Percentiles rank a stretch among this genome's conserved stretches.
These are phyloP conservation scores for Suhomyces vadensis DNA, from an alignment of 805 yeast genomes.

Conservation along the genomic window DNA sequence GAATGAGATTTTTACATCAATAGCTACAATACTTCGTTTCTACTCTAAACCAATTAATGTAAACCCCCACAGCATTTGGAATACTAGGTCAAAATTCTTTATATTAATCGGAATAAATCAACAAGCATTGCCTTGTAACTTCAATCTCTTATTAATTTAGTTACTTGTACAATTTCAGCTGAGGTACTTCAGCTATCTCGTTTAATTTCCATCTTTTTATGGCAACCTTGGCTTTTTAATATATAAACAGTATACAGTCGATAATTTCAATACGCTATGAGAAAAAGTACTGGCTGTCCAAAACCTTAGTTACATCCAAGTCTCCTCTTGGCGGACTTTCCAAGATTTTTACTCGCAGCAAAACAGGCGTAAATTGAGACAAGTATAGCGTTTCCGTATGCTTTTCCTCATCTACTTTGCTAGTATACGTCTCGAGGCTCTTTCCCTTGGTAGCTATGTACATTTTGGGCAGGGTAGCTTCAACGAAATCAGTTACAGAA, in stretches of 20 bases:
- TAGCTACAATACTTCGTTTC: too few relatives aligned
- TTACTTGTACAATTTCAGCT: too few relatives aligned
- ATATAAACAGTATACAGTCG: neutral
- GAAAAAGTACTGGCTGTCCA: constrained; percentile 38
- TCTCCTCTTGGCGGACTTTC: constrained; percentile 33
- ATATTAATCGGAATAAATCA: too few relatives aligned
- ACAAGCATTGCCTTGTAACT: too few relatives aligned
- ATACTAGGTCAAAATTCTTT: too few relatives aligned
- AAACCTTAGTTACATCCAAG: constrained; percentile 33
- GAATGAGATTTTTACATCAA: too few relatives aligned
- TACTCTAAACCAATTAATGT: too few relatives aligned
- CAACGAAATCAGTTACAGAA: neutral
- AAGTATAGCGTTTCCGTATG: neutral
- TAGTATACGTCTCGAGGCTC: constrained; percentile 4
- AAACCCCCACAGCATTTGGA: too few relatives aligned
- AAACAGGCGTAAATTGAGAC: constrained; percentile 15
- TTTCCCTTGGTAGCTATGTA: constrained; percentile 1
- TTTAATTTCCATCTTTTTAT: too few relatives aligned
- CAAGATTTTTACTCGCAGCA: constrained; percentile 32
- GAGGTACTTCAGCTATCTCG: too few relatives aligned
- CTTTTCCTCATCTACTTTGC: neutral
- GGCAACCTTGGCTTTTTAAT: too few relatives aligned
- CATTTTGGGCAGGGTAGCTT: neutral
- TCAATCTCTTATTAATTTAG: too few relatives aligned
- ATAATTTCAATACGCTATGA: constrained; percentile 28